phyloP scores from a whole-genome alignment of 2,329 filamentous ascomycete genomes.

The Cytospora paraplurivora region DNA sequence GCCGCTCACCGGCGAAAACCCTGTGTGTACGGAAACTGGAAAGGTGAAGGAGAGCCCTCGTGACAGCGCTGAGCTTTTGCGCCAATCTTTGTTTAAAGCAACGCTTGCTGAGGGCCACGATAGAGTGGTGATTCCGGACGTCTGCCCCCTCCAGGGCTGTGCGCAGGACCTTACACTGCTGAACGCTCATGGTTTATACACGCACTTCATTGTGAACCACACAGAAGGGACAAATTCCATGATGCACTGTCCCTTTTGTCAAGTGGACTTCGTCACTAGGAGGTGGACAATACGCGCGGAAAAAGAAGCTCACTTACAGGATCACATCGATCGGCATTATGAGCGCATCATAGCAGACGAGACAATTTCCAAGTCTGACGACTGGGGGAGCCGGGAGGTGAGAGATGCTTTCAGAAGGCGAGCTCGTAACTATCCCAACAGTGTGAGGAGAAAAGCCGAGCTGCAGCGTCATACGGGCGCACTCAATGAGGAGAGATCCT shows the following conservation, averaged over 20 bases:
- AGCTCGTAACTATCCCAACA: neutral
- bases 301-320: conserved; percentile 22
- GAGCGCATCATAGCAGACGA: conserved; percentile 17
- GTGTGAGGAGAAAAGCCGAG: neutral
- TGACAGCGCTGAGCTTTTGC: neutral
- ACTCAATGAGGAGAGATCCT: neutral
- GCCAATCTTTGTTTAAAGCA: neutral
- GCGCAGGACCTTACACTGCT: neutral
- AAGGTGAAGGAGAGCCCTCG: conserved; percentile 11
- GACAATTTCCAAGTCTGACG: neutral
- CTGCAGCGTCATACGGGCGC: neutral
- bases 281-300: conserved; percentile 6
- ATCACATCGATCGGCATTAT: conserved; percentile 16
- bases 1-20: conserved; percentile 17
- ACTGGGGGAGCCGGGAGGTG: conserved; percentile 2
- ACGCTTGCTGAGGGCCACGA: neutral
- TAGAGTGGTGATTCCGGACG: conserved; percentile 9
- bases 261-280: conserved; percentile 16
- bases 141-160: conserved; percentile 14
- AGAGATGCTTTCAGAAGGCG: neutral
- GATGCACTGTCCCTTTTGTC: conserved; percentile 23
- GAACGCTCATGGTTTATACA: conserved; percentile 13
- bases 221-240: neutral
- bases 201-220: conserved; percentile 17
- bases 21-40: conserved; percentile 18